Evolutionary conservation across 2,329 filamentous ascomycete genomes (phyloP), one percentile per base, ranked within the genome.

Genomic region (Penicillium sp.): DNA sequence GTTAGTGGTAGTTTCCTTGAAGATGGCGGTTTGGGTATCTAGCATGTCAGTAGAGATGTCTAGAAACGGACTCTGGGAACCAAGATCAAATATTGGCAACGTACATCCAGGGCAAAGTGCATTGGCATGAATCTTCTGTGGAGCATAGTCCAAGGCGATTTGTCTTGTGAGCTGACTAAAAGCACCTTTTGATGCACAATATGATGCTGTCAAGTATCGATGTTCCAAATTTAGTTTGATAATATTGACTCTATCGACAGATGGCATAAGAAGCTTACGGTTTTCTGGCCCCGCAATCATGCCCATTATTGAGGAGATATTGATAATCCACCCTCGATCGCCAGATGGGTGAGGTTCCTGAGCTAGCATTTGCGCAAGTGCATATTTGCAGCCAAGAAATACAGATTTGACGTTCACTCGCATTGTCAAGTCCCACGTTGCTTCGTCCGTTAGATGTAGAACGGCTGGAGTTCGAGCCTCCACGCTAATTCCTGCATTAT

Each of bases 41-140:
- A 34, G 2, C 16, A 19, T 34, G 16, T 60, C 19, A 61, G 48
- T 24, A 29, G 31, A 14, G 5, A n/a, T n/a, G 8, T 5, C 7
- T 16, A 16, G 8, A 14, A n/a, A 19, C 0, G 9, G n/a, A n/a
- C n/a, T n/a, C n/a, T n/a, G n/a, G n/a, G n/a, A n/a, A n/a, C n/a
- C n/a, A n/a, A n/a, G n/a, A n/a, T n/a, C n/a, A 11, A 14, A 2
- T 11, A 8, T 11, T 5, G 2, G 2, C 8, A 8, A 56, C 65
- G 46, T 40, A 64, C 65, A 83, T 5, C 82, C 82, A 4, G 82
- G 82, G 49, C 80, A 82, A 5, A 84, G 72, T 0, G 80, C 79
- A 59, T 84, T 84, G 29, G 77, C 75, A 55, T 84, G 81, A 26
- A 84, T 81, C 0, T 74, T 68, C 10, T 78, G 63, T 0, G 65